Base-by-base conservation (phyloP, 2,329 filamentous ascomycete genomes). In the Aspergillus ustus region DNA sequence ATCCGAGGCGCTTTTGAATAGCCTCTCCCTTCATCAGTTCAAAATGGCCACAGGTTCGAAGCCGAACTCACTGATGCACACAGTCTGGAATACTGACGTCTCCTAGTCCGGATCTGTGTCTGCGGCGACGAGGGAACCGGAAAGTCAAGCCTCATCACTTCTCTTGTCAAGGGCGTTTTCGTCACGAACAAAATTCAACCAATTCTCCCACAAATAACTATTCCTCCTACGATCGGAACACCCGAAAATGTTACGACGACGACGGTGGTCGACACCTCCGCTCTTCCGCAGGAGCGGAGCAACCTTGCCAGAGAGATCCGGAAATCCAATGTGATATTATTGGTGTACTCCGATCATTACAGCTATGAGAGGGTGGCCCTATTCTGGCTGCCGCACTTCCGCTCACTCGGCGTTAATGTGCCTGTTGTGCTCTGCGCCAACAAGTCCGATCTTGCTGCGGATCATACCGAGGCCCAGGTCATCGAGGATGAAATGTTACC, bases 301-400 rank as follows among this genome's bases (percentile, higher is more conserved):
- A 93, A 89, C 19, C 83, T 99, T 62, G 90, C 93, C 64, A 95
- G 95, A 75, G 95, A 98, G 80, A 93, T 99, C 64, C 89, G 95
- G 66, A 97, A 97, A 77, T 95, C 91, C 72, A 99, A 97, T 75
- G 94, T 97, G 68, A 98, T 99, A 66, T 84, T 98, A 19, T 87
- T 99, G 48, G 93, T 99, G 58, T 99, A 99, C 78, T 93, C 93
- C 67, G 95, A 99, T 76, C 94, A 98, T 79, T 99, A 99, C 82
- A 98, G 93, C 84, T 99, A 98, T 81, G 95, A 99, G 76, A 85
- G 95, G 43, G 93, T 99, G 3, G 95, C 94, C 3, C 83, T 99
- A 50, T 99, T 98, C 78, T 99, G 95, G 95, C 91, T 99, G 86
- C 95, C 95, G 11, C 96, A 97, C 78, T 98, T 99, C 74, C 91